phyloP scores from a whole-genome alignment of 2,329 filamentous ascomycete species.

The Penicillium glabrum region DNA sequence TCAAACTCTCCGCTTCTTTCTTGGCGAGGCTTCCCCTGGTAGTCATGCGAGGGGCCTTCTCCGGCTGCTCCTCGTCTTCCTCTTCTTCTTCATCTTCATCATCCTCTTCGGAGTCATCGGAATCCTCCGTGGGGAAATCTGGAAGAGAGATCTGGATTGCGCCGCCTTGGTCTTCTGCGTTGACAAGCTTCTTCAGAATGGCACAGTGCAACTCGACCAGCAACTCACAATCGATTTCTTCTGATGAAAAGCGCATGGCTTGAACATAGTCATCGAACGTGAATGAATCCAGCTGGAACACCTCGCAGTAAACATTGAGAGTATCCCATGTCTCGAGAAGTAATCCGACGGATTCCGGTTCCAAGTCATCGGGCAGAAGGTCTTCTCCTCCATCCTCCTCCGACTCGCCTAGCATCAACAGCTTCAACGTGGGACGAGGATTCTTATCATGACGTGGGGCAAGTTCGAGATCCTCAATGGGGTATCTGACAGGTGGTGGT shows the following conservation, averaged over 20 bases:
- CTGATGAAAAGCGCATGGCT: constrained; percentile 74
- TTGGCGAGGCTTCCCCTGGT: constrained; percentile 86
- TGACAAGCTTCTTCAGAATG: constrained; percentile 81
- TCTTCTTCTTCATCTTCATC: constrained; percentile 49
- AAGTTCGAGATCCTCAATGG: constrained; percentile 89
- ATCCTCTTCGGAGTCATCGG: constrained; percentile 61
- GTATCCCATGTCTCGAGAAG: constrained; percentile 94
- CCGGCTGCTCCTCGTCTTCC: constrained; percentile 55
- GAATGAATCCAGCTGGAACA: constrained; percentile 92
- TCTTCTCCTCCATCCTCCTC: constrained; percentile 49
- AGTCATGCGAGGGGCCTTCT: constrained; percentile 72
- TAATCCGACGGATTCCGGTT: constrained; percentile 81
- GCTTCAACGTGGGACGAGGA: constrained; percentile 74
- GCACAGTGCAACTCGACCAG: constrained; percentile 91
- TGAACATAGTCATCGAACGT: constrained; percentile 96
- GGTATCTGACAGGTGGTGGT: constrained; percentile 83
- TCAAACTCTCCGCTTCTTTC: constrained; percentile 69
- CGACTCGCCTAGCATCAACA: constrained; percentile 67
- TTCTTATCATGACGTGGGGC: constrained; percentile 63
- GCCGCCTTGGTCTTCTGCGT: constrained; percentile 69
- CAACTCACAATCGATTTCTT: constrained; percentile 75
- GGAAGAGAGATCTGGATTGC: constrained; percentile 77
- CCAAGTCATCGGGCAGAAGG: constrained; percentile 54
- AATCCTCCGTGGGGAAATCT: constrained; percentile 69
- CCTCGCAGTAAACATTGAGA: constrained; percentile 94